Evolutionary conservation across 257 asterid genomes (phyloP).

Genomic region (Solanum virginianum): DNA sequence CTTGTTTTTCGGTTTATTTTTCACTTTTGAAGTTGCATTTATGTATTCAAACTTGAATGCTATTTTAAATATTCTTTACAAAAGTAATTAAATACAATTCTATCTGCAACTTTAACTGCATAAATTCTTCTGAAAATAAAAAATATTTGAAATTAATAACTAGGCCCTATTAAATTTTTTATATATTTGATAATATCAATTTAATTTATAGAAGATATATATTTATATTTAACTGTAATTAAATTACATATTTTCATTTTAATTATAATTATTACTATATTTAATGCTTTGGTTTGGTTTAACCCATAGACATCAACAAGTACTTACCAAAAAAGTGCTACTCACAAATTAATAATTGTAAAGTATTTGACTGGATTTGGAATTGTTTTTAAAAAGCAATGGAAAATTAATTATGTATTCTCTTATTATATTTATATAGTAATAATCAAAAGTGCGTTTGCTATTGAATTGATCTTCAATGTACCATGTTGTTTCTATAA

Average conservation of each 20-base stretch:
- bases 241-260: no score
- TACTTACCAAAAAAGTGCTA: background rate
- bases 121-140: background rate
- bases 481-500: background rate
- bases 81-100: background rate
- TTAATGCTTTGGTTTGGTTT: no score
- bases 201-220: background rate
- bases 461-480: background rate
- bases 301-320: background rate
- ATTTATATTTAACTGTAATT: background rate
- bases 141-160: background rate
- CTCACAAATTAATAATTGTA: background rate
- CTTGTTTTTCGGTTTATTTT: no score
- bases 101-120: background rate
- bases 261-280: no score
- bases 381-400: background rate
- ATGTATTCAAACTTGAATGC: fast-evolving
- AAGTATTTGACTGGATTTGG: background rate
- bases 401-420: background rate
- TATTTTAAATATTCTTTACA: background rate
- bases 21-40: background rate
- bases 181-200: background rate
- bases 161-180: background rate
- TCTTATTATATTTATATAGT: background rate
- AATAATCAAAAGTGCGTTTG: background rate